Percentiles rank a stretch among this genome's conserved stretches.
These are phyloP conservation scores for Dactylellina drechsleri DNA, from an alignment of 2,329 filamentous ascomycete species.

Conservation along the genomic window DNA sequence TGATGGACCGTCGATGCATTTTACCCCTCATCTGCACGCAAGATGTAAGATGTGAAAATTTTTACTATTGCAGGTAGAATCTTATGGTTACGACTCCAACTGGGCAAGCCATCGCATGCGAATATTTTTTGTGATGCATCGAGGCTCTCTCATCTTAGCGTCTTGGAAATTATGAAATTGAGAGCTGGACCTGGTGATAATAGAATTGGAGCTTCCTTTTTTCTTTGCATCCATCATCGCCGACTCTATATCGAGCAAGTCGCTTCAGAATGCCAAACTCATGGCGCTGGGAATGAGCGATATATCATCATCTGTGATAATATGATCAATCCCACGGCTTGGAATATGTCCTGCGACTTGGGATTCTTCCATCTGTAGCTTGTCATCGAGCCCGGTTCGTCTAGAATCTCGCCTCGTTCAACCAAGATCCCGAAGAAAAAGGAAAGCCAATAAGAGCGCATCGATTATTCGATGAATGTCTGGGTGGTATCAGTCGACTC, in stretches of 20 bases:
- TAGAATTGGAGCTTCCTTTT: slow-evolving; percentile 35
- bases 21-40: slow-evolving; percentile 41
- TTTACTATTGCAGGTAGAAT: slow-evolving; percentile 14
- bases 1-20: slow-evolving; percentile 25
- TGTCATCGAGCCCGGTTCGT: slow-evolving; percentile 20
- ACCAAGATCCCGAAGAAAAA: slow-evolving; percentile 18
- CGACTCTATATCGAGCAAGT: slow-evolving; percentile 46
- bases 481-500: slow-evolving; percentile 43
- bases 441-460: slow-evolving; percentile 14
- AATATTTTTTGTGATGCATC: slow-evolving; percentile 2
- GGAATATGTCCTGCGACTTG: slow-evolving; percentile 5
- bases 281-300: slow-evolving; percentile 40
- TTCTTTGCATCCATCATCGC: slow-evolving; percentile 22
- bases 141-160: not conserved
- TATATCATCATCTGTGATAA: slow-evolving; percentile 31
- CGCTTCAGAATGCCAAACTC: slow-evolving; percentile 32
- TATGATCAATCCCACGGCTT: slow-evolving; percentile 1
- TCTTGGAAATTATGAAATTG: slow-evolving; percentile 11
- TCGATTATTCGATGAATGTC: slow-evolving; percentile 20
- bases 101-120: slow-evolving; percentile 37
- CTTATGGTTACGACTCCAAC: slow-evolving; percentile 15
- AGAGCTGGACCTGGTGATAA: slow-evolving; percentile 18
- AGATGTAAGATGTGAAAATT: slow-evolving; percentile 29
- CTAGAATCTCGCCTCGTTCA: slow-evolving; percentile 38
- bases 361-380: slow-evolving; percentile 28